Conservation (phyloP, 2,329 filamentous ascomycete genomes). For the Cryphonectria nitschkei region DNA sequence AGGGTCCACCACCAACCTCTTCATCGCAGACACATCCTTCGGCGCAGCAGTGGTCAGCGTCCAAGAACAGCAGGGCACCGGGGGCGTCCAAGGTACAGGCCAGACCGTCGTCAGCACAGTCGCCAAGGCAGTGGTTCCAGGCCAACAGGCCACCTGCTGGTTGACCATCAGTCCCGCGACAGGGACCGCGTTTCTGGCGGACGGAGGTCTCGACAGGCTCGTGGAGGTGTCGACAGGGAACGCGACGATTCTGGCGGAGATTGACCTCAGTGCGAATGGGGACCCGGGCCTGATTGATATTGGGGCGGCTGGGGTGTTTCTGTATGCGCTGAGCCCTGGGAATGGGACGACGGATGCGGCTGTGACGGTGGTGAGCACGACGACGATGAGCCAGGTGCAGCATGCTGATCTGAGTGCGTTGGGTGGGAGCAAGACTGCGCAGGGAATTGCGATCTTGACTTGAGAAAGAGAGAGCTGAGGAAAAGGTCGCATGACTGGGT, state of each 20-base stretch:
- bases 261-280: conserved; percentile 49
- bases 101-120: conserved; percentile 47
- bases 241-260: conserved; percentile 48
- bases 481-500: conserved; percentile 30
- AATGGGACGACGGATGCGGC: conserved; percentile 47
- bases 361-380: conserved; percentile 44
- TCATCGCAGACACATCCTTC: conserved; percentile 62
- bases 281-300: conserved; percentile 62
- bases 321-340: conserved; percentile 61
- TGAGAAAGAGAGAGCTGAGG: neutral
- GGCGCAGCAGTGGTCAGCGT: conserved; percentile 55
- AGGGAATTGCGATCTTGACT: conserved; percentile 39
- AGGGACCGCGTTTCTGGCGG: conserved; percentile 60
- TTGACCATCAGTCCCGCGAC: conserved; percentile 52
- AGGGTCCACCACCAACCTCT: conserved; percentile 47
- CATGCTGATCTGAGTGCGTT: conserved; percentile 36
- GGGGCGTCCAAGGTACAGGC: conserved; percentile 29
- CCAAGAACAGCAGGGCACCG: neutral
- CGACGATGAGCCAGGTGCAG: conserved; percentile 38
- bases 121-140: conserved; percentile 47
- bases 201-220: conserved; percentile 55
- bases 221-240: conserved; percentile 59
- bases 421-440: conserved; percentile 34
- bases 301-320: conserved; percentile 52
- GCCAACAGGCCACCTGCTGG: conserved; percentile 64